A percentile compares a stretch with the other conserved stretches of the same genome.
Conservation (phyloP, 2,329 filamentous ascomycete genomes). For the Aspergillus sp. region DNA sequence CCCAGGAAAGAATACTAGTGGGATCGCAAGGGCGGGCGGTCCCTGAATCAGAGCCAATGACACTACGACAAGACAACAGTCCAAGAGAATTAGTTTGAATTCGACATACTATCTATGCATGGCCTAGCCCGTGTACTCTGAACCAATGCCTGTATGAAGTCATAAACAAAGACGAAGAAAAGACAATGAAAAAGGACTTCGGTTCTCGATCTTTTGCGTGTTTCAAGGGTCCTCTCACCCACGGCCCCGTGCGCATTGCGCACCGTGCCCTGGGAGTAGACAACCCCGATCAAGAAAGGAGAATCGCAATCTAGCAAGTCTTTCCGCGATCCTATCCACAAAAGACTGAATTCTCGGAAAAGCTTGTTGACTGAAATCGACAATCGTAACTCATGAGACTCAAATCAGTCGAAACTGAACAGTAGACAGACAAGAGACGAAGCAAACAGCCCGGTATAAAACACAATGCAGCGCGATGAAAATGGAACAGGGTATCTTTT, state of each 20-base stretch:
- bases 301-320: neutral
- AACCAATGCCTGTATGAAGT: neutral
- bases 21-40: too few relatives aligned
- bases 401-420: neutral
- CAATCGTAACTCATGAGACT: neutral
- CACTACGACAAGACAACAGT: too few relatives aligned
- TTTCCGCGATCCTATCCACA: too few relatives aligned
- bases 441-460: conserved; percentile 2
- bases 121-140: neutral
- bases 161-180: neutral
- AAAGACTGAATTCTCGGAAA: too few relatives aligned
- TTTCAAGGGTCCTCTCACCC: neutral
- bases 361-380: too few relatives aligned
- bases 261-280: too few relatives aligned
- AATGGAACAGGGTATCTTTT: conserved; percentile 25
- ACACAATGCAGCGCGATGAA: conserved; percentile 11
- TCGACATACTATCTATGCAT: neutral
- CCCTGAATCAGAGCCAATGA: too few relatives aligned
- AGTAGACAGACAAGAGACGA: neutral
- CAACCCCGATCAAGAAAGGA: neutral
- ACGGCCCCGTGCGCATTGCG: too few relatives aligned
- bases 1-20: too few relatives aligned
- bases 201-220: neutral
- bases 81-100: too few relatives aligned
- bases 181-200: neutral